Base-by-base conservation (phyloP, 1,139 yeast species). In the Pichia sp. region DNA sequence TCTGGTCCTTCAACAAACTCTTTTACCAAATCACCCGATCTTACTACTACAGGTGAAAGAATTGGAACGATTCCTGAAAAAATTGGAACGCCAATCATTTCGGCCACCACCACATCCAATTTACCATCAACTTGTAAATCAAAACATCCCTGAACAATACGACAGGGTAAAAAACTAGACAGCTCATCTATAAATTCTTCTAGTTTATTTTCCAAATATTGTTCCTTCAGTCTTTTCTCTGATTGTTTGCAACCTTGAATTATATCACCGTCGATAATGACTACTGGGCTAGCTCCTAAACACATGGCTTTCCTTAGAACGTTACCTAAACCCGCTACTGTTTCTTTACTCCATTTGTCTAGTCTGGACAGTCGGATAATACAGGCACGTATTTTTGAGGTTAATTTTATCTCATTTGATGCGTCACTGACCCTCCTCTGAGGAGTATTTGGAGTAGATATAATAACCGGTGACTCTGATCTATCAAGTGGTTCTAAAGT, bases 21-120 rank as follows among this genome's bases (percentile, higher is more conserved):
- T 41, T 71, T 71, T 26, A 72, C 64, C 7, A 68, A 62, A 1
- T 71, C 60, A 1, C 50, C 55, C 1, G 65, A 47, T 51, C 75
- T 71, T 49, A 71, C 78, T 1, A 73, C 75, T 27, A 79, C 61
- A 0, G 90, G 90, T 41, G 75, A 73, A 5, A 84, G 63, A 1
- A 83, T 69, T 0, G 94, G 92, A 2, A 82, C 71, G 1, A 65
- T 61, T 5, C 72, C 73, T 35, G 66, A 64, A 6, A 64, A 52
- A 33, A 70, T 48, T 0, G 74, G 74, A 28, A 62, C 55, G 11
- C 64, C 54, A 9, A 69, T 50, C 44, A 63, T 50, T 43, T 65
- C 68, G 1, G 69, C 68, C 3, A 67, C 41, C 5, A 64, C 49
- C 39, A 66, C 49, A n/a, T 43, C 33, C 37, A 45, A 33, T 36